Base-by-base conservation (phyloP, 139 green algal species). In the Marvania coccoides region DNA sequence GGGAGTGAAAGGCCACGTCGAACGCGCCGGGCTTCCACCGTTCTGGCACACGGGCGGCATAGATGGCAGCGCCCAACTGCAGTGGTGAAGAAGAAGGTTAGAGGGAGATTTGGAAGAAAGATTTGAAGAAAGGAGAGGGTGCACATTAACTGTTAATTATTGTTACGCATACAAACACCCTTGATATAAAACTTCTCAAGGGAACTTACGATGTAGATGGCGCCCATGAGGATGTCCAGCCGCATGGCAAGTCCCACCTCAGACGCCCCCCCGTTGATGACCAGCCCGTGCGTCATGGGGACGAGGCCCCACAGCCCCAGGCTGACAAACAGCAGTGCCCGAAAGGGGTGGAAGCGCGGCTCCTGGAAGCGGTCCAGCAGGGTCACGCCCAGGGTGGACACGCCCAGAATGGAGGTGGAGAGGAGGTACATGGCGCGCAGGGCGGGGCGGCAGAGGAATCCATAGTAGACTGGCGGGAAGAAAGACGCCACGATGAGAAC, bases 401-500 rank as follows among this genome's bases (percentile, higher is more conserved):
- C 53, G 2, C 90, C 89, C 40, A 96, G 75, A 0, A 78, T 23
- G 1, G 74, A 74, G 10, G 83, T 95, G 15, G 69, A 70, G 6
- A 67, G 23, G 2, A 98, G 74, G 77, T 98, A 98, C 56, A 95
- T 79, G 61, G 72, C 67, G 12, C 67, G 67, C 73, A 69, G 75
- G 26, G 36, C 61, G n/a, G 84, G 85, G 7, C 88, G 23, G 69
- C 93, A 98, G 31, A 97, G 47, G 79, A 98, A 98, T 7, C 71
- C 73, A 64, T 98, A 98, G 72, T 97, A 97, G 4, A 96, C 83
- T 2, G 89, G 77, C 4, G 93, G 93, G 34, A 87, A 91, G 72
- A 97, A 97, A n/a, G 92, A 98, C 4, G 83, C 70, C 13, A 96
- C 89, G 57, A 98, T 97, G 12, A 98, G 83, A 14, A 92, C 73